phyloP scores from a whole-genome alignment of 73 alveolate genomes.

The Effrenium voratum region DNA sequence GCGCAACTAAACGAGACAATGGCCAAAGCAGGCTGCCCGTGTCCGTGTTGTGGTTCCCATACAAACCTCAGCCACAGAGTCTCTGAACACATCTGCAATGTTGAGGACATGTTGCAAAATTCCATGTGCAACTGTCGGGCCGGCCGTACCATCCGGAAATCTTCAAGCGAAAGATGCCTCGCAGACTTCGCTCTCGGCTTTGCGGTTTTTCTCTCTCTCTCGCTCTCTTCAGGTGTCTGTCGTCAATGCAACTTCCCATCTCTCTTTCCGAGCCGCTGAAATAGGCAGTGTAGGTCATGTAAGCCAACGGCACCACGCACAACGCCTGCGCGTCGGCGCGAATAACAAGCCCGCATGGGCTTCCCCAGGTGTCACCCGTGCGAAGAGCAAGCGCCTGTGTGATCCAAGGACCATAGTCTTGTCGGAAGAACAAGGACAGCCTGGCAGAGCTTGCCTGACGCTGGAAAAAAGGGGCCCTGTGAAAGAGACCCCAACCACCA shows the following conservation, averaged over 20 bases:
- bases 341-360: not conserved
- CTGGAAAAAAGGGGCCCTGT: too few relatives aligned
- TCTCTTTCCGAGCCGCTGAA: constrained; percentile 24
- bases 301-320: constrained; percentile 72
- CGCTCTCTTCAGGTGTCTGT: too few relatives aligned
- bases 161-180: constrained; percentile 86
- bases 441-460: constrained; percentile 69
- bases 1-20: too few relatives aligned
- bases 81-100: not conserved
- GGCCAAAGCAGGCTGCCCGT: constrained; percentile 75
- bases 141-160: constrained; percentile 87
- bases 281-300: constrained; percentile 83
- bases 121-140: not conserved
- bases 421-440: constrained; percentile 42
- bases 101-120: not conserved
- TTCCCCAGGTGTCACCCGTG: not conserved
- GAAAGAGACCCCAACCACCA: too few relatives aligned
- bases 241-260: too few relatives aligned
- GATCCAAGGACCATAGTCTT: constrained; percentile 72
- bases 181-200: too few relatives aligned
- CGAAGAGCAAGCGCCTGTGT: constrained; percentile 45
- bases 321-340: not conserved
- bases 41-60: constrained; percentile 88
- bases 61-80: constrained; percentile 20
- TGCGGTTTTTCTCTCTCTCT: too few relatives aligned